phyloP scores from a whole-genome alignment of 83 land plant genomes.

The Picea abies region DNA sequence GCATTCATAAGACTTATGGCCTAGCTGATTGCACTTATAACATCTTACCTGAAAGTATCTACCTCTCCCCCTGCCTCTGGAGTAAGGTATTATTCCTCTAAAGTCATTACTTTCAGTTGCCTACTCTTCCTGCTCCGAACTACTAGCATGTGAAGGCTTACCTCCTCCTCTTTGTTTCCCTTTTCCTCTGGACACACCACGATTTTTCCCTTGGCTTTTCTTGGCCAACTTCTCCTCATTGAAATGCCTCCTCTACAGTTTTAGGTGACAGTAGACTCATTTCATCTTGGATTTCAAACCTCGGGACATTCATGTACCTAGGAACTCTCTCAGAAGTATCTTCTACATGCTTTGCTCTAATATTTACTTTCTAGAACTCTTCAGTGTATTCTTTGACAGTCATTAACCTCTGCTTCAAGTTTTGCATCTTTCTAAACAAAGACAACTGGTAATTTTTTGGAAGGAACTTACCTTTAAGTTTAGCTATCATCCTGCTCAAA shows the following conservation, averaged over 20 bases:
- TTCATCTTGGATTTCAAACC: neutral
- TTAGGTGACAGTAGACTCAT: neutral
- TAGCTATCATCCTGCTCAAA: neutral
- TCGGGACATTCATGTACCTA: neutral
- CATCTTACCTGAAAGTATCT: neutral
- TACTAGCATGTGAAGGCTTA: neutral
- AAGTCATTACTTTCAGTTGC: too few relatives aligned
- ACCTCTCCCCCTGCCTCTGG: neutral
- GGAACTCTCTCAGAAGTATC: neutral
- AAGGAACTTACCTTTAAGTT: neutral
- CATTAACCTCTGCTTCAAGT: too few relatives aligned
- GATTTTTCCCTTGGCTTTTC: neutral
- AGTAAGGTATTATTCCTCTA: neutral
- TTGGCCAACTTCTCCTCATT: neutral
- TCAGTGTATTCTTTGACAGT: too few relatives aligned
- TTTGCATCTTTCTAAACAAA: neutral
- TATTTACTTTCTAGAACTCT: too few relatives aligned
- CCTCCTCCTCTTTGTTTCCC: too few relatives aligned
- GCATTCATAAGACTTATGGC: neutral
- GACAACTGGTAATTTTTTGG: too few relatives aligned
- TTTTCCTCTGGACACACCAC: too few relatives aligned
- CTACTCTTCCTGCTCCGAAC: neutral
- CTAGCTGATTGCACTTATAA: neutral
- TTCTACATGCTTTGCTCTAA: neutral
- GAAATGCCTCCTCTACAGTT: neutral